phyloP scores from a whole-genome alignment of 75 land plant genomes.

The Isoetes taiwanensis region DNA sequence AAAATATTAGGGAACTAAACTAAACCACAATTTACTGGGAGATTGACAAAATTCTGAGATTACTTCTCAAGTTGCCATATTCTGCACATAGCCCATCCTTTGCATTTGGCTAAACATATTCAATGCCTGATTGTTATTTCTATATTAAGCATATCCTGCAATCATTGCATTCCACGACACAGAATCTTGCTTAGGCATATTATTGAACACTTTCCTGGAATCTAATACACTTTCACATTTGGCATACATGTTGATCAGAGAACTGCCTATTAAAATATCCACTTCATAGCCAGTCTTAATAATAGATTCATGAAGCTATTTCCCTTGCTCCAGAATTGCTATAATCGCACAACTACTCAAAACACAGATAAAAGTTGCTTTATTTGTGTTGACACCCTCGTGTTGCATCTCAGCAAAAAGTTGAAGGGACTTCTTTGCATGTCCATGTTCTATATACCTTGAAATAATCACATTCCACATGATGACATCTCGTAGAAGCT shows the following conservation, averaged over 20 bases:
- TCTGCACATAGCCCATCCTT: not conserved
- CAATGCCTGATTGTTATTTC: not conserved
- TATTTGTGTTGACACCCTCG: conserved; percentile 13
- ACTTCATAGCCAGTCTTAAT: conserved; percentile 11
- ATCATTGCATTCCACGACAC: conserved; percentile 47
- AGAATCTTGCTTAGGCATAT: conserved; percentile 21
- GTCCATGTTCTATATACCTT: conserved; percentile 34
- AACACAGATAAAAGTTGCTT: conserved; percentile 29
- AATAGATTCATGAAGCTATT: conserved; percentile 19
- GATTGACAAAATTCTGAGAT: not conserved
- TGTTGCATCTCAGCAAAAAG: conserved; percentile 25
- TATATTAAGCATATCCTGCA: conserved; percentile 31
- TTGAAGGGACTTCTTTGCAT: conserved; percentile 22
- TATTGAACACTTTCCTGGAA: conserved; percentile 17
- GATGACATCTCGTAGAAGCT: conserved; percentile 13
- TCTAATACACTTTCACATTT: conserved; percentile 33
- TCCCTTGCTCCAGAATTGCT: conserved; percentile 19
- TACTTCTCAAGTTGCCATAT: not conserved
- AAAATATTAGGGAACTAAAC: no score
- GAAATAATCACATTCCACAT: conserved; percentile 35
- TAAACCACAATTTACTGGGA: no score
- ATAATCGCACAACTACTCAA: conserved; percentile 22
- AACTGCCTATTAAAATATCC: conserved; percentile 24
- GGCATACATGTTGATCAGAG: conserved; percentile 35
- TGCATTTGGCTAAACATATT: not conserved